Conservation (phyloP, 1,139 yeast genomes). For the Sugiyamaella xylanicola region DNA sequence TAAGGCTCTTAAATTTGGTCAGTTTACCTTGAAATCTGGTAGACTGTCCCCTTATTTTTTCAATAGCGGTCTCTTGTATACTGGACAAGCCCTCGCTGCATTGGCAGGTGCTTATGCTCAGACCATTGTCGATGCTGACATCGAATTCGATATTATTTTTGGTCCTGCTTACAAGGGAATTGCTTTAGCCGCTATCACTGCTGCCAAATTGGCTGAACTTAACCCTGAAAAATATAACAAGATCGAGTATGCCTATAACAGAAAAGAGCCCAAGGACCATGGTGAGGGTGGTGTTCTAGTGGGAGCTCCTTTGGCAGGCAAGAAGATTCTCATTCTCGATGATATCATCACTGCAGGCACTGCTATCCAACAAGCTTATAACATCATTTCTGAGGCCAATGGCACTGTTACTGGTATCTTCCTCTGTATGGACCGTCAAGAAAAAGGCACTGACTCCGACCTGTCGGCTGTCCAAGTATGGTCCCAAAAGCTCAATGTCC, state of each 20-base stretch:
- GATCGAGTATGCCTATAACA: constrained; percentile 48
- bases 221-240: constrained; percentile 65
- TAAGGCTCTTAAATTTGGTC: constrained; percentile 82
- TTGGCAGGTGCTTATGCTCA: constrained; percentile 87
- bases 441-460: constrained; percentile 68
- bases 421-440: constrained; percentile 94
- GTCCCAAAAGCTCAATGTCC: constrained; percentile 68
- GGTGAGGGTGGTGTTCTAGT: constrained; percentile 98
- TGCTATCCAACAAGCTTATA: constrained; percentile 92
- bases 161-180: constrained; percentile 99
- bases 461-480: constrained; percentile 83
- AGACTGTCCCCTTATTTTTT: constrained; percentile 95
- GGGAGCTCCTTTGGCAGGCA: constrained; percentile 72
- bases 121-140: constrained; percentile 75
- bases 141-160: constrained; percentile 86
- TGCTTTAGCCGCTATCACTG: constrained; percentile 90
- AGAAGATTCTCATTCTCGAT: constrained; percentile 81
- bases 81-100: constrained; percentile 74
- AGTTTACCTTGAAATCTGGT: constrained; percentile 88
- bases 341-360: constrained; percentile 99
- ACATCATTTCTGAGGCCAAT: constrained; percentile 66
- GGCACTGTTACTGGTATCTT: constrained; percentile 83
- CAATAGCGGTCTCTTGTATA: constrained; percentile 86
- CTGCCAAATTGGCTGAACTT: constrained; percentile 86
- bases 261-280: constrained; percentile 88